Percentiles rank a stretch among this genome's conserved stretches.
phyloP scores from a whole-genome alignment of 495 filamentous ascomycete genomes.

The Talaromyces proteolyticus region DNA sequence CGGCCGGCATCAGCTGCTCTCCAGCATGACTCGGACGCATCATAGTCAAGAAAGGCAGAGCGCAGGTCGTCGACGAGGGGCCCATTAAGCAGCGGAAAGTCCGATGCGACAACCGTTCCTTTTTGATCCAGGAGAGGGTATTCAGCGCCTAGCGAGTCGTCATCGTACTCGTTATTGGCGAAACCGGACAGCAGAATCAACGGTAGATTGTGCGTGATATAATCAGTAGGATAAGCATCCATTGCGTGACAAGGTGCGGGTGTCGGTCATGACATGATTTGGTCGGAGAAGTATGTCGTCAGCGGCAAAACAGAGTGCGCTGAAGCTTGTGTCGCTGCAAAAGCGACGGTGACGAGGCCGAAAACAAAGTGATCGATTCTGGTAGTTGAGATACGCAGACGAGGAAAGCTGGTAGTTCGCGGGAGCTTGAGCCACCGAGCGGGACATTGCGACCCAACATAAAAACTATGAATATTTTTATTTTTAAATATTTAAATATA shows the following conservation, averaged over 20 bases:
- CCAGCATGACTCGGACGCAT: slow-evolving; percentile 59
- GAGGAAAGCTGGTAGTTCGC: too few relatives aligned
- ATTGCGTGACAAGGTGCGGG: slow-evolving; percentile 47
- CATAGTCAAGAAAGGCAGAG: slow-evolving; percentile 57
- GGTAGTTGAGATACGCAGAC: too few relatives aligned
- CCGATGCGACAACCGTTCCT: slow-evolving; percentile 56
- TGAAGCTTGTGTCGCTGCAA: too few relatives aligned
- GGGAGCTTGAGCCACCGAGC: too few relatives aligned
- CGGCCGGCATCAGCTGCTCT: slow-evolving; percentile 37
- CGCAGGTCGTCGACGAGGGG: slow-evolving; percentile 61
- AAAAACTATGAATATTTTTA: too few relatives aligned
- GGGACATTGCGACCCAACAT: too few relatives aligned
- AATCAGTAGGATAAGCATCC: slow-evolving; percentile 82
- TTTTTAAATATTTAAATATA: too few relatives aligned
- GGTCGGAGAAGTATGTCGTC: too few relatives aligned
- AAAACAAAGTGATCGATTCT: too few relatives aligned
- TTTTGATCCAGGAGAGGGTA: slow-evolving; percentile 53
- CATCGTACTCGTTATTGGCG: slow-evolving; percentile 25
- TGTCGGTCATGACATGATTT: slow-evolving; percentile 33
- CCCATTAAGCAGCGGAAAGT: slow-evolving; percentile 59
- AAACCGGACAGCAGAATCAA: slow-evolving; percentile 76
- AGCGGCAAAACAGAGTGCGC: too few relatives aligned
- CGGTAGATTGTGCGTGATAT: slow-evolving; percentile 76
- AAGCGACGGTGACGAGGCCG: too few relatives aligned
- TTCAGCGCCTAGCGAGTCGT: not conserved